Base-by-base conservation (phyloP, 2,329 filamentous ascomycete genomes). In the Trichoderma cornu-damae region DNA sequence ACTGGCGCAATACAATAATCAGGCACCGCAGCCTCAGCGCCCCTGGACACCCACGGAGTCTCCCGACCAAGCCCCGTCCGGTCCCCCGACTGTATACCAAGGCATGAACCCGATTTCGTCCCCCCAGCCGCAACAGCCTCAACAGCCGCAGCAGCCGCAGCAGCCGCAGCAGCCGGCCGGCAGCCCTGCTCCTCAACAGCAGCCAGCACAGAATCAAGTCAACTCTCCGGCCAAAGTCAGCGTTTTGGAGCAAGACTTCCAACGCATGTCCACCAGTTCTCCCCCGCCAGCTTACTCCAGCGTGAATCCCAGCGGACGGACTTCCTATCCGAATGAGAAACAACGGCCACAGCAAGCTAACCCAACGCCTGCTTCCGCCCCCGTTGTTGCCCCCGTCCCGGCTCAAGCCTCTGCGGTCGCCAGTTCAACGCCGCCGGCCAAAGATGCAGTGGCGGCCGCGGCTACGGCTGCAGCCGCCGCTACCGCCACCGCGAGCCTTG, bases 31-130 rank as follows among this genome's bases (percentile, higher is more conserved):
- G 7, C 63, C 65, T 24, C 72, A 70, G 56, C 67, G 93, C 47
- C 92, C 92, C 28, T 97, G 93, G 94, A 97, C 93, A 8, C 94
- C 94, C 1, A 97, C 94, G 3, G 94, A 99, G 70, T 81, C 86
- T 58, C 91, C 92, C 1, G 91, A 90, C 30, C 87, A 86, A 61
- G 87, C 91, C 52, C 90, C 90, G 4, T 90, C 96, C 74, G 92
- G 92, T 0, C 91, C 91, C 28, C 91, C 93, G 1, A 91, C 89
- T 0, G 88, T 96, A 1, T 97, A 96, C 65, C 93, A 96, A 73
- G 94, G 94, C 6, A 82, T 84, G 52, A 87, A 86, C 62, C 85
- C 89, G 60, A 84, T 92, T 5, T 72, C 79, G 30, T 79, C 72
- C 46, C 77, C 65, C 82, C 73, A 65, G 57, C 73, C 70, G 44